Conservation (phyloP, 352 stramenopile species). For the Halophytophthora polymorphica region DNA sequence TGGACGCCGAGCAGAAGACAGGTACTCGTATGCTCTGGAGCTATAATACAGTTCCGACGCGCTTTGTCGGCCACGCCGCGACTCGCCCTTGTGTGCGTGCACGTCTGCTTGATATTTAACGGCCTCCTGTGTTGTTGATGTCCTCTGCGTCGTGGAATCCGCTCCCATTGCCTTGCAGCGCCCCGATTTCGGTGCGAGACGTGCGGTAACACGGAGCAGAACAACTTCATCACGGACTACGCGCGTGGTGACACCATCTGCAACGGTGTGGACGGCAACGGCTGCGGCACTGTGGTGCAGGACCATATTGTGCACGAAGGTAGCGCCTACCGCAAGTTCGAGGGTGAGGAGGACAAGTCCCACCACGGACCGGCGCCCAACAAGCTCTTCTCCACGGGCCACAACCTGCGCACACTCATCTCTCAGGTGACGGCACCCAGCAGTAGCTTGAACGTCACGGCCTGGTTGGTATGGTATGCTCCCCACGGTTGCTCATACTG, state of each 20-base stretch:
- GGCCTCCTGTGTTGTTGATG: not conserved
- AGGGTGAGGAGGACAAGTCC: slow-evolving; percentile 95
- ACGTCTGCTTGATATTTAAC: no score
- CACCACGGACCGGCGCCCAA: slow-evolving; percentile 95
- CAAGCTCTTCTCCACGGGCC: slow-evolving; percentile 92
- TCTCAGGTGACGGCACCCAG: slow-evolving; percentile 57
- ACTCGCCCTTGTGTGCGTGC: not conserved
- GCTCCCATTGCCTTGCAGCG: slow-evolving; percentile 26
- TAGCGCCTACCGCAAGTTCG: slow-evolving; percentile 95
- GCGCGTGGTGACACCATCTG: slow-evolving; percentile 86
- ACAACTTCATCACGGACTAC: slow-evolving; percentile 90
- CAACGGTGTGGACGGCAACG: slow-evolving; percentile 82
- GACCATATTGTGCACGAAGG: slow-evolving; percentile 96
- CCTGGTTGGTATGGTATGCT: slow-evolving; percentile 5
- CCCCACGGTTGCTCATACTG: slow-evolving; percentile 14
- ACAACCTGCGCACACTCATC: slow-evolving; percentile 95
- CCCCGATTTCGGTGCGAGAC: slow-evolving; percentile 83
- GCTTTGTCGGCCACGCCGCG: not conserved
- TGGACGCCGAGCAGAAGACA: slow-evolving; percentile 83
- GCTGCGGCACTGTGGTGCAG: slow-evolving; percentile 92
- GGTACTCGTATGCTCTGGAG: slow-evolving; percentile 24
- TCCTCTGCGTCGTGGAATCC: not conserved
- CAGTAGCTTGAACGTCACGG: not conserved
- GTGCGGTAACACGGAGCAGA: slow-evolving; percentile 86
- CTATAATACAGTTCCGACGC: slow-evolving; percentile 9